These are phyloP conservation scores for Amphicarpaea edgeworthii DNA, from an alignment of 306 rosid species.

Conservation along the genomic window DNA sequence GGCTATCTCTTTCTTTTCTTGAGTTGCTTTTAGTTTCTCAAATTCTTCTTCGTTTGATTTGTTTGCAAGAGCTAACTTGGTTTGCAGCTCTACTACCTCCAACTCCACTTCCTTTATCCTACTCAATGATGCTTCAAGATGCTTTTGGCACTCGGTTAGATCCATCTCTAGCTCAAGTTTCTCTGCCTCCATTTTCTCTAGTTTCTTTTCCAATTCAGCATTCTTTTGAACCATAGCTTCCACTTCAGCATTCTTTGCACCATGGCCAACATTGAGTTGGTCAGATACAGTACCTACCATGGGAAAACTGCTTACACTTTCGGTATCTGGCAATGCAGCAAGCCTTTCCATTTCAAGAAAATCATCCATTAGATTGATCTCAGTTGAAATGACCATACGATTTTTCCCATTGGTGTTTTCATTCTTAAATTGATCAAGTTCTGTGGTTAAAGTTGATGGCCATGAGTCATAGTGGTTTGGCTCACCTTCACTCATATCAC, in stretches of 20 bases:
- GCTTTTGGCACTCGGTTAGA: slow-evolving; percentile 52
- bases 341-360: slow-evolving; percentile 84
- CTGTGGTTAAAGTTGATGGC: slow-evolving; percentile 50
- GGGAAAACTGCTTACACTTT: slow-evolving; percentile 46
- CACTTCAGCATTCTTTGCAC: slow-evolving; percentile 46
- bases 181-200: slow-evolving; percentile 56
- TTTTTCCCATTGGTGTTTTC: slow-evolving; percentile 49
- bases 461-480: slow-evolving; percentile 46
- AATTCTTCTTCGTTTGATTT: slow-evolving; percentile 50
- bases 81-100: slow-evolving; percentile 54
- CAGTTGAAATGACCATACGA: slow-evolving; percentile 51
- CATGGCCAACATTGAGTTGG: slow-evolving; percentile 44
- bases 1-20: slow-evolving; percentile 49
- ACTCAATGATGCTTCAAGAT: slow-evolving; percentile 58
- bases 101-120: slow-evolving; percentile 53
- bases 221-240: slow-evolving; percentile 57
- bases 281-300: slow-evolving; percentile 38
- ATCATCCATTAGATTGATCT: slow-evolving; percentile 76
- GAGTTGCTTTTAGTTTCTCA: slow-evolving; percentile 53
- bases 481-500: slow-evolving; percentile 51
- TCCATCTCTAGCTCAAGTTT: slow-evolving; percentile 59
- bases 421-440: slow-evolving; percentile 46
- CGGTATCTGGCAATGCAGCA: slow-evolving; percentile 60
- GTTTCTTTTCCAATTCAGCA: slow-evolving; percentile 54
- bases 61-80: slow-evolving; percentile 52